Conservation (phyloP, 257 asterid species). For the Cordia subcordata region DNA sequence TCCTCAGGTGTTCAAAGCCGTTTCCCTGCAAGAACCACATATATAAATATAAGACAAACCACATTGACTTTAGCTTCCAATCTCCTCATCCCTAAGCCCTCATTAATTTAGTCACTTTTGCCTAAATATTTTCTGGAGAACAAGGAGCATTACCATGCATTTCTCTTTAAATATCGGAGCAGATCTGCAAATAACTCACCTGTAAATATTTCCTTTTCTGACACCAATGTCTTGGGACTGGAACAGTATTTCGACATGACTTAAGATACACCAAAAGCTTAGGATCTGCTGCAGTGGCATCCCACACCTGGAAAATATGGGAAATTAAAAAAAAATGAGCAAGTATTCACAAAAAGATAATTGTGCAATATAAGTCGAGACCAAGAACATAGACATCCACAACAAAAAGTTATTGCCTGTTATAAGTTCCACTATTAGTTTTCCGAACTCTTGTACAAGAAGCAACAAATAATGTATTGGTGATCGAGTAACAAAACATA, state of each 20-base stretch:
- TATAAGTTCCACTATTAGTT: no score
- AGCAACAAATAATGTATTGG: no score
- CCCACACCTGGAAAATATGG: conserved; percentile 76
- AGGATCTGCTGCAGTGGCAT: conserved; percentile 90
- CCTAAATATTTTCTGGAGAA: conserved; percentile 1
- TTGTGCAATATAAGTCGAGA: no score
- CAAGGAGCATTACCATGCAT: not conserved
- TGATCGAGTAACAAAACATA: no score
- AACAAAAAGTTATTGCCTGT: no score
- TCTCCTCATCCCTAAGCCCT: conserved; percentile 55
- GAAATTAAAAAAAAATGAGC: not conserved
- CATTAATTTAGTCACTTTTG: conserved; percentile 21
- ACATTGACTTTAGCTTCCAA: conserved; percentile 59
- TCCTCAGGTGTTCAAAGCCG: conserved; percentile 83
- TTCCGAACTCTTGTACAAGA: no score
- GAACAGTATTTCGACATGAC: conserved; percentile 89
- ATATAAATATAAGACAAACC: conserved; percentile 83
- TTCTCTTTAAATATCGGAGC: not conserved
- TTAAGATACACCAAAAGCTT: conserved; percentile 86
- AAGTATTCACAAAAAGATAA: not conserved
- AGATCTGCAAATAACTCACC: conserved; percentile 40
- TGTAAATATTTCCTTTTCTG: conserved; percentile 94
- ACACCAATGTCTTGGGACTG: conserved; percentile 98
- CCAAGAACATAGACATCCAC: no score
- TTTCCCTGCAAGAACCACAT: conserved; percentile 97